Conservation (phyloP, 805 yeast genomes). For the Myxozyma neglecta region DNA sequence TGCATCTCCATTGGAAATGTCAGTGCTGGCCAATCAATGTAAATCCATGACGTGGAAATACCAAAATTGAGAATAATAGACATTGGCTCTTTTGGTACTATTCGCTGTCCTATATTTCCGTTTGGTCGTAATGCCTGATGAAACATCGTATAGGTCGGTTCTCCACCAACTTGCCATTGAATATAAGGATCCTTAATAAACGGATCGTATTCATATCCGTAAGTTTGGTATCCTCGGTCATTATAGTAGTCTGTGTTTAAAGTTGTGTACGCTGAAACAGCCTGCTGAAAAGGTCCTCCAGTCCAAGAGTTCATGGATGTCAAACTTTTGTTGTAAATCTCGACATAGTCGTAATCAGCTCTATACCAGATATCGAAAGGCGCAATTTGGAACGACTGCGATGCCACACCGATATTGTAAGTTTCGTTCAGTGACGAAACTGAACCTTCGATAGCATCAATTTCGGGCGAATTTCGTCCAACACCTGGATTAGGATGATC, state of each 20-base stretch:
- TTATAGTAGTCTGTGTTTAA: conserved; percentile 84
- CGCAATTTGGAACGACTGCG: conserved; percentile 90
- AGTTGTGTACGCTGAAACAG: conserved; percentile 78
- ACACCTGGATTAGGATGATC: conserved; percentile 85
- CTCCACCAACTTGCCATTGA: conserved; percentile 82
- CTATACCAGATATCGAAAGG: conserved; percentile 93
- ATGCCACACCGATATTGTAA: conserved; percentile 54
- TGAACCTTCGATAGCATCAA: conserved; percentile 88
- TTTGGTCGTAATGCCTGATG: conserved; percentile 80
- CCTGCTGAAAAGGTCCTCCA: conserved; percentile 95
- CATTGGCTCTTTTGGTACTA: conserved; percentile 90
- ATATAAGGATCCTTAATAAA: conserved; percentile 67
- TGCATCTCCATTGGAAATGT: conserved; percentile 77
- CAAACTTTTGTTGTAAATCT: conserved; percentile 63
- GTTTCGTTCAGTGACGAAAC: conserved; percentile 45
- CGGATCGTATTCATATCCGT: conserved; percentile 74
- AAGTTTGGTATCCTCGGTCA: conserved; percentile 61
- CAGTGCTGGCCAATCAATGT: conserved; percentile 76
- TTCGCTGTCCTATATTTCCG: conserved; percentile 85
- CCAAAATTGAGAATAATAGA: conserved; percentile 83
- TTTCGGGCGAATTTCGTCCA: conserved; percentile 96
- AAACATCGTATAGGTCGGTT: conserved; percentile 71
- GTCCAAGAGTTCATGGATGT: conserved; percentile 83
- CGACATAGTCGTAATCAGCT: conserved; percentile 82
- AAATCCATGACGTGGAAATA: conserved; percentile 88